Evolutionary conservation across 306 rosid genomes (phyloP), one percentile per base, ranked within the genome.

Genomic region (Hippophae gyantsensis): DNA sequence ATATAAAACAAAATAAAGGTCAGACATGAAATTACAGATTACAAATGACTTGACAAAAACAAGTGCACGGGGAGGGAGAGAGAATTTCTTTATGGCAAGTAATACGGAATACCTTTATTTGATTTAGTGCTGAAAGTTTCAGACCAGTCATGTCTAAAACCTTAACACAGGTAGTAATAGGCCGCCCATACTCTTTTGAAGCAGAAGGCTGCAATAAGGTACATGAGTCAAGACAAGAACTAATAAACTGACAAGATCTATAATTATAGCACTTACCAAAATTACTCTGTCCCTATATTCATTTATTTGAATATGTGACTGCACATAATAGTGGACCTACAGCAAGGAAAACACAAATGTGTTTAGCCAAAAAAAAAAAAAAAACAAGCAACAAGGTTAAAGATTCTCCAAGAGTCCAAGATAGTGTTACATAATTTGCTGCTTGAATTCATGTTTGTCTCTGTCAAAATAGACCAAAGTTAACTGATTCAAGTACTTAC

Each of bases 61-160:
- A 13, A 12, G 12, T 4, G 14, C 1, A 18, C 43, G 40, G 51
- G 49, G 9, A 48, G 23, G 23, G 50, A 62, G 25, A 62, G 11
- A 14, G 13, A 43, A 49, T 49, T 26, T 6, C 13, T 56, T 6
- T 18, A 12, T 13, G 1, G 5, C 38, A 32, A 32, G n/a, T n/a
- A 27, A 23, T 9, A 47, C 47, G 60, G 56, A 47, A 43, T 68
- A 87, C 98, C 96, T 92, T 92, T 45, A 81, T 92, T 68, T 83
- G 98, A 72, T 71, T 92, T 68, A 92, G 74, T 62, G 98, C 96
- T 40, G 98, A 87, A 43, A 92, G 73, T 81, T 82, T 92, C 74
- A 92, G 77, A 50, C 98, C 96, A 47, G 95, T 92, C 98, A 92
- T 92, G 69, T 92, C 98, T 62, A 92, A 78, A 63, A 92, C 98